These are phyloP conservation scores for Coemansia javaensis DNA, from an alignment of 192 early-diverging fungal genomes.

Conservation along the genomic window DNA sequence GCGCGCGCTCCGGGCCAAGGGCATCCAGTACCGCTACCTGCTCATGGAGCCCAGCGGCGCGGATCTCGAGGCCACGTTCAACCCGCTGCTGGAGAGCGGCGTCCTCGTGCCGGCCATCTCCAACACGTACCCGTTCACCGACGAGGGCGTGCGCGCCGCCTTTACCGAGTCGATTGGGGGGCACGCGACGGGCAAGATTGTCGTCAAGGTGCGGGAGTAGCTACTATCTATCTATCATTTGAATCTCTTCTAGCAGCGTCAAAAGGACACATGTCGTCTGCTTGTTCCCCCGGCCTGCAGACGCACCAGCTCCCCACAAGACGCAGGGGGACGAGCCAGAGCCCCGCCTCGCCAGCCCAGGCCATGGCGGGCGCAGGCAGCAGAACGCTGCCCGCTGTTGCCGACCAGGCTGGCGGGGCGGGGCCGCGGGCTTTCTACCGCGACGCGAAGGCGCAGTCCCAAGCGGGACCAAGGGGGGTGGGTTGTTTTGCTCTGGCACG, in stretches of 20 bases:
- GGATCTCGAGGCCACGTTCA: slow-evolving; percentile 39
- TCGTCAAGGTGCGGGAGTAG: slow-evolving; percentile 39
- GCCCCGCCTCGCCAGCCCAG: no score
- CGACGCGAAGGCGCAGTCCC: not conserved
- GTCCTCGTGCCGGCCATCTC: slow-evolving; percentile 37
- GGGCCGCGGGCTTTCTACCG: no score
- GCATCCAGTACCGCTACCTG: slow-evolving; percentile 13
- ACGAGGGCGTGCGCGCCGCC: slow-evolving; percentile 32
- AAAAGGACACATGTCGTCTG: no score
- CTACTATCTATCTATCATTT: not conserved
- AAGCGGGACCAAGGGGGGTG: not conserved
- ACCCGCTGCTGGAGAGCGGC: slow-evolving; percentile 31
- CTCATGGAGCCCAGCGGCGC: slow-evolving; percentile 24
- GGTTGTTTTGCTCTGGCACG: slow-evolving; percentile 33
- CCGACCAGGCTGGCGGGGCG: no score
- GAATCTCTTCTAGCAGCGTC: no score
- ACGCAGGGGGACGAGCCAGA: no score
- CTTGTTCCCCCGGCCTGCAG: no score
- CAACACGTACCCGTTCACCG: slow-evolving; percentile 41
- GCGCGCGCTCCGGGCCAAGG: slow-evolving; percentile 21
- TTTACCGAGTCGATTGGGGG: slow-evolving; percentile 38
- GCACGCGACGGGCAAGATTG: slow-evolving; percentile 51
- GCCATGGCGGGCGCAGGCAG: not conserved
- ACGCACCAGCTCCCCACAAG: no score
- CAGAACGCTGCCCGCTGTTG: not conserved